Evolutionary conservation across 2,329 filamentous ascomycete species (phyloP), one percentile per base, ranked within the genome.

Genomic region (Hortaea werneckii): DNA sequence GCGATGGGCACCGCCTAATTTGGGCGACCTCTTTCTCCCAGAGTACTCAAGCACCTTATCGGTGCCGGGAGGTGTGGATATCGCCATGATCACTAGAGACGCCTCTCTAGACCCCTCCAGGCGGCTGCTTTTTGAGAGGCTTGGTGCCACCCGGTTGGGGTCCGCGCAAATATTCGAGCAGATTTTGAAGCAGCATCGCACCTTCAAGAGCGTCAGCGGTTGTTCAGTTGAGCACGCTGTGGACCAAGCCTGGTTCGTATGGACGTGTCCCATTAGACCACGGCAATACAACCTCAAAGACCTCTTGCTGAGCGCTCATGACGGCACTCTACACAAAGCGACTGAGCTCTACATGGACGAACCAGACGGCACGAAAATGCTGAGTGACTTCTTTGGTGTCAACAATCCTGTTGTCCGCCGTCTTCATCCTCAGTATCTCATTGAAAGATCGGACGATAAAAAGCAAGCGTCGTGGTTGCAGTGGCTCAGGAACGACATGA

Each of bases 31-130:
- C 35, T 51, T 50, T 27, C 45, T 53, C 29, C 43, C 51, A 9
- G 35, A 37, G 6, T n/a, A 38, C 5, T 37, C 40, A 12, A 32
- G 37, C 10, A 41, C 26, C 29, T 28, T 44, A 10, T 29, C 35
- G 9, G 29, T 53, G 8, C 49, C 50, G 1, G 40, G 37, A 26
- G 50, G 50, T 11, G 40, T 53, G 5, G 34, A 50, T 2, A 20
- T 51, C 8, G 30, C 37, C 1, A 48, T 47, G 9, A 45, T 53
- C 40, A 40, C 26, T 10, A 29, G 20, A 11, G 20, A 42, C 2
- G 49, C 49, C 20, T 20, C 20, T 20, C 20, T 20, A n/a, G 34
- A 47, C 28, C 20, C 5, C 20, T 30, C 37, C 8, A 29, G 45
- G n/a, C n/a, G 32, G 8, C 12, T 10, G 11, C 27, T 47, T 40